Percentiles rank a stretch among this genome's conserved stretches.
Conservation (phyloP, 179 eudicot genomes). For the Heliamphora pulchella region DNA sequence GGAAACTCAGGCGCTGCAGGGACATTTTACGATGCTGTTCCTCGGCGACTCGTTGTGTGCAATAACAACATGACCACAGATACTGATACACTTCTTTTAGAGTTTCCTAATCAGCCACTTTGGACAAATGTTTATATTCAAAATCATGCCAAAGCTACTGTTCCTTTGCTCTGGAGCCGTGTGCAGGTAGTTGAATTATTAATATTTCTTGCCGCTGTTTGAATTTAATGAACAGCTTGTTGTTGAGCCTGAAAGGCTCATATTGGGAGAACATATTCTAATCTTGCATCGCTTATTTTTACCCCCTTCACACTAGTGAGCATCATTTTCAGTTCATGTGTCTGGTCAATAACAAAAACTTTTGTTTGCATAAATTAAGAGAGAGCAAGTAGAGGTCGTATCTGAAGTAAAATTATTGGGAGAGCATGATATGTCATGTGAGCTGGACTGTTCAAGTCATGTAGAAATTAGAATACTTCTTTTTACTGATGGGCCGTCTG, state of each 20-base stretch:
- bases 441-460: not conserved
- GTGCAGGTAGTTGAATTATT: slow-evolving; percentile 58
- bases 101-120: slow-evolving; percentile 87
- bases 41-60: slow-evolving; percentile 64
- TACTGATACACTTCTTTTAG: slow-evolving; percentile 76
- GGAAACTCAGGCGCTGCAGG: slow-evolving; percentile 95
- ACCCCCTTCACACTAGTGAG: not conserved
- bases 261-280: not conserved
- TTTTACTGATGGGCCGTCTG: not conserved
- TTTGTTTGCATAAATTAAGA: too few relatives aligned
- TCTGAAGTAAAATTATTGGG: not conserved
- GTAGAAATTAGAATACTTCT: not conserved
- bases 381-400: not conserved
- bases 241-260: not conserved
- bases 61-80: slow-evolving; percentile 77
- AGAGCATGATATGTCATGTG: not conserved
- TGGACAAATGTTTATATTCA: slow-evolving; percentile 85
- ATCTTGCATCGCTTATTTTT: not conserved
- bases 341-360: not conserved
- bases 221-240: not conserved
- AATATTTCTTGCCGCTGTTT: not conserved
- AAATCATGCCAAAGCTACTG: slow-evolving; percentile 72
- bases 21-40: slow-evolving; percentile 87
- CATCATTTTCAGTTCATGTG: not conserved
- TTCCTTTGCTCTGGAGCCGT: slow-evolving; percentile 95